Percentiles rank a stretch among this genome's conserved stretches.
Evolutionary conservation across 108 stramenopile species (phyloP).

Genomic region (Skeletonema costatum): DNA sequence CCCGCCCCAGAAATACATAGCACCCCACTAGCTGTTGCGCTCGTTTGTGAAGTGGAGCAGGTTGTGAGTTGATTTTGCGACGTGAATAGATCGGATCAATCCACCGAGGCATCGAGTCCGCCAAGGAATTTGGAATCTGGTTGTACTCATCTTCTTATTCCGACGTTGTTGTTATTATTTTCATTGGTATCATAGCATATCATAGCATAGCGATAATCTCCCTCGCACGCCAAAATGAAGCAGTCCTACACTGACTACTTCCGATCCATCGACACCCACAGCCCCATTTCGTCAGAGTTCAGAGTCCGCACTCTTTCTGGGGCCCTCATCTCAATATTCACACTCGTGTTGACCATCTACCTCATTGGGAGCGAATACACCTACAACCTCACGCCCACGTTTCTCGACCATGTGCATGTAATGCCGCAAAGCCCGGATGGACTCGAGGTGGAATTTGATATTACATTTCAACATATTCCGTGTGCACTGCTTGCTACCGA

Average conservation of each 20-base stretch:
- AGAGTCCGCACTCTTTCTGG: constrained; percentile 73
- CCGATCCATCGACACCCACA: constrained; percentile 65
- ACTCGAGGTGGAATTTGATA: constrained; percentile 90
- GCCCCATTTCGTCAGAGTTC: constrained; percentile 80
- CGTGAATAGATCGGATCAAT: too few species aligned
- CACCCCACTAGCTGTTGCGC: too few species aligned
- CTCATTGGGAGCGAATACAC: constrained; percentile 65
- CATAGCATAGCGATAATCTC: too few species aligned
- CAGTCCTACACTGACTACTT: constrained; percentile 29
- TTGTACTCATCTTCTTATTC: too few species aligned
- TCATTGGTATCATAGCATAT: too few species aligned
- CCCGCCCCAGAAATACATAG: too few species aligned
- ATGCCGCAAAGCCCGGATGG: constrained; percentile 80
- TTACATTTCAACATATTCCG: constrained; percentile 81
- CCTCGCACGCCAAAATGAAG: not conserved
- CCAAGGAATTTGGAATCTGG: too few species aligned
- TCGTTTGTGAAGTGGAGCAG: too few species aligned
- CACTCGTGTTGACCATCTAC: constrained; percentile 47
- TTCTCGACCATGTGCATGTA: constrained; percentile 78
- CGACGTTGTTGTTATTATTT: too few species aligned
- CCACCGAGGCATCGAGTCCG: too few species aligned
- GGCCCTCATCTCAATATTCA: constrained; percentile 41
- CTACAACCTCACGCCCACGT: constrained; percentile 69
- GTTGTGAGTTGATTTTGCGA: too few species aligned
- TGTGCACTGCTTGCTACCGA: constrained; percentile 87